Conservation (phyloP, 2,329 filamentous ascomycete species). For the Samsoniella hepiali region DNA sequence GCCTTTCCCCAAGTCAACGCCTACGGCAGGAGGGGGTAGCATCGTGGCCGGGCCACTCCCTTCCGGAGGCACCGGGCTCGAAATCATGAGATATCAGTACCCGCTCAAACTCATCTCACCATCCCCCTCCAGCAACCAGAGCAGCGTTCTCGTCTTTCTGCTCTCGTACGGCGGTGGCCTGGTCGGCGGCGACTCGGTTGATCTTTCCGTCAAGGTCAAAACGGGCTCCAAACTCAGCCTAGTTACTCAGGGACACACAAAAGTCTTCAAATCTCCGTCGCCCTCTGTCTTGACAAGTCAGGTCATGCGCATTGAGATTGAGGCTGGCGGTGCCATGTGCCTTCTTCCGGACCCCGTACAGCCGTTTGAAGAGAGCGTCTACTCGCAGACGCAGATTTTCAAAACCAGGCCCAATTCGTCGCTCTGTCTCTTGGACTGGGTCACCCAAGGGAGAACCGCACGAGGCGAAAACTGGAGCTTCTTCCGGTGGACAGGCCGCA, state of each 20-base stretch:
- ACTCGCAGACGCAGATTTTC: conserved; percentile 81
- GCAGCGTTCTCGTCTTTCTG: conserved; percentile 78
- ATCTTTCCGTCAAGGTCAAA: conserved; percentile 66
- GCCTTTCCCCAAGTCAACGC: conserved; percentile 74
- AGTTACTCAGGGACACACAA: conserved; percentile 79
- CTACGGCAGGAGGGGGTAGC: conserved; percentile 71
- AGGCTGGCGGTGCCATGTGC: conserved; percentile 53
- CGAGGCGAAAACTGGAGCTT: conserved; percentile 89
- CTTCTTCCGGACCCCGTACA: conserved; percentile 89
- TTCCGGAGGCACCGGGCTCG: conserved; percentile 66
- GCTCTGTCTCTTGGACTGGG: conserved; percentile 89
- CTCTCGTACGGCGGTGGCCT: conserved; percentile 93
- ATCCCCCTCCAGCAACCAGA: conserved; percentile 58
- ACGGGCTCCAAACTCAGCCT: conserved; percentile 63
- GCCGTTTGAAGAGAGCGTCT: conserved; percentile 80
- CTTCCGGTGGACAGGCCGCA: conserved; percentile 72
- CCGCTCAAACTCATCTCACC: conserved; percentile 91
- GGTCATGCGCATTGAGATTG: conserved; percentile 49
- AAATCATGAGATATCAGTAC: conserved; percentile 82
- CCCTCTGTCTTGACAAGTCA: conserved; percentile 56
- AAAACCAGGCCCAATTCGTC: conserved; percentile 54
- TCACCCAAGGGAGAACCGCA: conserved; percentile 80
- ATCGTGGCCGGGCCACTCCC: conserved; percentile 73
- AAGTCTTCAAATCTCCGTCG: conserved; percentile 80
- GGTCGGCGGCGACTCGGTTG: conserved; percentile 79